phyloP scores from a whole-genome alignment of 768 basidiomycete genomes.

The Suillus placidus region DNA sequence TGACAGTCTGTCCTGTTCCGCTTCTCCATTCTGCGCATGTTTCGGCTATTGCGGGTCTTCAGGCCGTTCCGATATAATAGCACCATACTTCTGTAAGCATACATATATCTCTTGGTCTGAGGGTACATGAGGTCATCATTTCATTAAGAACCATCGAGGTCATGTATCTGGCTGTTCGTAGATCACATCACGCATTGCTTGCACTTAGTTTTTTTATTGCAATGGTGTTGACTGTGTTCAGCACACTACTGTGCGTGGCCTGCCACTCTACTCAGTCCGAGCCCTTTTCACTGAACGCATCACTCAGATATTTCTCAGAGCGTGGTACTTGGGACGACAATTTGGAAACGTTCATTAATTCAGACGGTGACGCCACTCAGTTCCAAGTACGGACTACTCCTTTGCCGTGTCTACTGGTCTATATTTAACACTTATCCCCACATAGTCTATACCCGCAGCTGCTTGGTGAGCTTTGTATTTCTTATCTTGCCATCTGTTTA shows the following conservation, averaged over 20 bases:
- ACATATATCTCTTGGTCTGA: not conserved
- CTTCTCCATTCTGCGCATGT: slow-evolving; percentile 89
- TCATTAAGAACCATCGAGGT: slow-evolving; percentile 77
- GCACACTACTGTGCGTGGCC: slow-evolving; percentile 70
- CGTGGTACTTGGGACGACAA: slow-evolving; percentile 87
- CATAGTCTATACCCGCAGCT: slow-evolving; percentile 69
- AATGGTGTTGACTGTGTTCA: slow-evolving; percentile 86
- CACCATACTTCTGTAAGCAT: slow-evolving; percentile 75
- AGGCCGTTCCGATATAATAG: slow-evolving; percentile 85
- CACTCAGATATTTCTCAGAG: slow-evolving; percentile 80
- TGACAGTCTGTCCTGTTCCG: slow-evolving; percentile 80
- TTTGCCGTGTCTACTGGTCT: not conserved
- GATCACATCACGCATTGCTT: slow-evolving; percentile 84
- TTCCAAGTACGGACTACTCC: slow-evolving; percentile 56
- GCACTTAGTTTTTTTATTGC: slow-evolving; percentile 88
- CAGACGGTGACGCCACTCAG: slow-evolving; percentile 81
- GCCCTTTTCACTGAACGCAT: not conserved
- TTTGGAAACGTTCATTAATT: slow-evolving; percentile 79
- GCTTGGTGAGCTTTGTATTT: slow-evolving; percentile 65
- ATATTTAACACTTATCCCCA: not conserved
- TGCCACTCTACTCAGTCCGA: not conserved
- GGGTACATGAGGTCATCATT: slow-evolving; percentile 9
- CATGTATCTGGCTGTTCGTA: slow-evolving; percentile 86
- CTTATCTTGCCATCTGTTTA: not conserved
- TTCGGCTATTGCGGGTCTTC: slow-evolving; percentile 87